These are phyloP conservation scores for Camelina laxa DNA, from an alignment of 345 rosid species.

Conservation along the genomic window DNA sequence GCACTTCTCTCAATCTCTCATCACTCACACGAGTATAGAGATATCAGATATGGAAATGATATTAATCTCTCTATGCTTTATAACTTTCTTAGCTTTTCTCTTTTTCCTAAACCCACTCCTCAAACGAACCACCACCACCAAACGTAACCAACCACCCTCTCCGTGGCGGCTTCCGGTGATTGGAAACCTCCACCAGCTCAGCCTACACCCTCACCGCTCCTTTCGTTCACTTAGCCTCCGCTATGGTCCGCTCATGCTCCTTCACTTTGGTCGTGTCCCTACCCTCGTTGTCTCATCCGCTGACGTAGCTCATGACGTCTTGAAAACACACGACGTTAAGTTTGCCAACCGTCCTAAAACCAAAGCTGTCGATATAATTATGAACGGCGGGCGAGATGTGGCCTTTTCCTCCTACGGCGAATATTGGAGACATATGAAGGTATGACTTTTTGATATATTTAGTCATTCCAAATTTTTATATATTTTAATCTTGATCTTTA, in stretches of 20 bases:
- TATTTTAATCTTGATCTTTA: too few species aligned
- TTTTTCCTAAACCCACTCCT: not conserved
- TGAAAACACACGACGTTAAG: slow-evolving; percentile 57
- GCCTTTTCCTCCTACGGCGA: slow-evolving; percentile 57
- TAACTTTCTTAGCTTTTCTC: not conserved
- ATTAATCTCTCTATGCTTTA: not conserved
- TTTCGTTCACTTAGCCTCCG: slow-evolving; percentile 43
- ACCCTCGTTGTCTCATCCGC: slow-evolving; percentile 56
- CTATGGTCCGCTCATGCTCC: slow-evolving; percentile 60
- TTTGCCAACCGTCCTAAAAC: slow-evolving; percentile 53
- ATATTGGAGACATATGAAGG: slow-evolving; percentile 65
- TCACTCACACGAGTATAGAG: too few species aligned
- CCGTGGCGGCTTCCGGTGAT: slow-evolving; percentile 54
- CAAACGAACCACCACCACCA: not conserved
- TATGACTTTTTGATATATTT: not conserved
- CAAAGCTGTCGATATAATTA: slow-evolving; percentile 23
- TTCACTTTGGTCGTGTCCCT: slow-evolving; percentile 52
- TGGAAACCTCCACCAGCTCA: slow-evolving; percentile 62
- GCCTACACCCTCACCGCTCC: slow-evolving; percentile 51
- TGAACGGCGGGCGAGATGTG: slow-evolving; percentile 48
- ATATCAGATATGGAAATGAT: not conserved
- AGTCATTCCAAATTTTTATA: not conserved
- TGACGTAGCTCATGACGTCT: slow-evolving; percentile 47
- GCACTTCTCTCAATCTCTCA: too few species aligned
- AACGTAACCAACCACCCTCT: slow-evolving; percentile 37